These are phyloP conservation scores for Helotiales sp. DNA, from an alignment of 2,329 filamentous ascomycete genomes.

Conservation along the genomic window DNA sequence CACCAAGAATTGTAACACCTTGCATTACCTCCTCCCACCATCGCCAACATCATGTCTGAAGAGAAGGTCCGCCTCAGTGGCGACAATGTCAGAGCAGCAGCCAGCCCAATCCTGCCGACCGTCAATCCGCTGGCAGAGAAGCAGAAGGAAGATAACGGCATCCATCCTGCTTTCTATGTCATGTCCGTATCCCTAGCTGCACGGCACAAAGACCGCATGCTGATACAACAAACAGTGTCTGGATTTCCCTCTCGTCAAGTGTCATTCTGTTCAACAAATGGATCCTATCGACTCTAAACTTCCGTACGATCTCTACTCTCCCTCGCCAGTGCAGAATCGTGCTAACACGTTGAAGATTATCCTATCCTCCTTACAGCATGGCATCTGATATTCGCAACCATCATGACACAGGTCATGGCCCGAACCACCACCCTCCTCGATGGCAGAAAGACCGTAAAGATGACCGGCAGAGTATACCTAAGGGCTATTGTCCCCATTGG, in stretches of 20 bases:
- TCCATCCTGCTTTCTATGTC: slow-evolving; percentile 76
- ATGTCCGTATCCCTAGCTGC: slow-evolving; percentile 46
- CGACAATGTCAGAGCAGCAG: slow-evolving; percentile 64
- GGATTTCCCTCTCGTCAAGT: slow-evolving; percentile 89
- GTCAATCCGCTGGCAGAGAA: slow-evolving; percentile 72
- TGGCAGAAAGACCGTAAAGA: slow-evolving; percentile 93
- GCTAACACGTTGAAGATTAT: slow-evolving; percentile 52
- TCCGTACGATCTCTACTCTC: slow-evolving; percentile 58
- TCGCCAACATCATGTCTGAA: slow-evolving; percentile 60
- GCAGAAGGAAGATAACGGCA: slow-evolving; percentile 40
- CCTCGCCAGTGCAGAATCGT: background rate
- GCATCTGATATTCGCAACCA: slow-evolving; percentile 88
- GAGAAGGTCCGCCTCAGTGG: slow-evolving; percentile 85
- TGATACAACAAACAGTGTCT: slow-evolving; percentile 58
- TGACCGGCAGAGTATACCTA: slow-evolving; percentile 92
- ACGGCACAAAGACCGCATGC: slow-evolving; percentile 4
- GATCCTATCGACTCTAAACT: slow-evolving; percentile 83
- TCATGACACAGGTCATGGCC: slow-evolving; percentile 92
- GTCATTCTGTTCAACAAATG: slow-evolving; percentile 99
- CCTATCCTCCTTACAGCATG: slow-evolving; percentile 90
- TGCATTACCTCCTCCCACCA: slow-evolving; percentile 9
- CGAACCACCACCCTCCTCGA: slow-evolving; percentile 88
- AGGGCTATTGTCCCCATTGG: slow-evolving; percentile 94
- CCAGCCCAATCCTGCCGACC: slow-evolving; percentile 69
- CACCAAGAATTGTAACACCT: slow-evolving; percentile 23